Base-by-base conservation (phyloP, 805 yeast species). In the Myxozyma lipomycoides region DNA sequence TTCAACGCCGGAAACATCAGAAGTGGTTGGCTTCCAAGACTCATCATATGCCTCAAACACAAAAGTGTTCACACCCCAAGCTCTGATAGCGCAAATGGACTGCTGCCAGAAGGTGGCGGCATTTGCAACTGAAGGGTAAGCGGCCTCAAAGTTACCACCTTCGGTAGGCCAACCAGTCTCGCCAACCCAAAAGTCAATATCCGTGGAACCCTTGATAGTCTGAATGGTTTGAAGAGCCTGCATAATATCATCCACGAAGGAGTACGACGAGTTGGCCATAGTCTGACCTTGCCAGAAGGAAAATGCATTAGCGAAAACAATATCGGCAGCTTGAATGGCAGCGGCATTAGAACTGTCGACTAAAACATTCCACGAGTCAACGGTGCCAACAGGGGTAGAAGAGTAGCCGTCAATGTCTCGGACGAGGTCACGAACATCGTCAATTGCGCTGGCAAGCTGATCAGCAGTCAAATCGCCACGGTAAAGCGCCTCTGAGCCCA, bases 281-380 rank as follows among this genome's bases (percentile, higher is more conserved):
- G 88, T 78, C 75, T 89, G 97, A 40, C 97, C 97, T 76, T 91
- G 98, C 98, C 98, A 91, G 83, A 90, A 91, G 6, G 97, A 86
- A 79, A 91, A 91, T 45, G 96, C 97, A 68, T 91, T 91, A 65
- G 96, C 95, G 69, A 83, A 85, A 55, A 89, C 81, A 63, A 87
- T 75, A 69, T 91, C 98, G 43, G 95, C 75, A 46, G 88, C 90
- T 68, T 79, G 63, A 66, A 91, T 82, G 49, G 85, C 95, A 23
- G 84, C 79, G 45, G 71, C 62, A 59, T 83, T 75, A 61, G 75
- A 80, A 64, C 84, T 93, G 64, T 87, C 95, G 60, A 89, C 96
- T 56, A 86, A 70, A 56, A 86, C 77, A 70, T 91, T 86, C 98
- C 98, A 91, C 1, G 97, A 89, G 72, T 91, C 98, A 59, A 88